A percentile compares a stretch with the other conserved stretches of the same genome.
Conservation (phyloP, 495 filamentous ascomycete genomes). For the Cetradonia linearis region DNA sequence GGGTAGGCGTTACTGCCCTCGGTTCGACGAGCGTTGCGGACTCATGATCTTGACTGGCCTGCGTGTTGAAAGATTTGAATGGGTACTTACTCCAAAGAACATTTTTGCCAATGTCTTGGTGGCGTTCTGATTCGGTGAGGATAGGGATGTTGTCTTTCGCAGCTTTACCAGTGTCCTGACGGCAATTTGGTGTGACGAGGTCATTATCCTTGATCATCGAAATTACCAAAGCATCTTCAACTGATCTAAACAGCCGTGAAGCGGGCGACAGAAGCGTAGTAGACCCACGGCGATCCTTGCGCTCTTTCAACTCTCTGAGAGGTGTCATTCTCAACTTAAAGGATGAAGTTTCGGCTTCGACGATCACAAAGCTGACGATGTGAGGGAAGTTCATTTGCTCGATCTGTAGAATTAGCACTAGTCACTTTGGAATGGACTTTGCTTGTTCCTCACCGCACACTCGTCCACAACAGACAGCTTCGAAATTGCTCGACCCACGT, state of each 20-base stretch:
- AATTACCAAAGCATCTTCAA: conserved; percentile 7
- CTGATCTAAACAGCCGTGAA: conserved; percentile 5
- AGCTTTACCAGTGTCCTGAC: not conserved
- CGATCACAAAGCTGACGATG: conserved; percentile 10
- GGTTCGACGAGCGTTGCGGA: not conserved
- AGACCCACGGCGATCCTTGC: conserved; percentile 4
- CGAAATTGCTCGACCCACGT: conserved; percentile 3
- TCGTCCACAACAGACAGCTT: conserved; percentile 15
- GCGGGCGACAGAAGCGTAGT: conserved; percentile 9
- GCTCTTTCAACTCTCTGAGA: conserved; percentile 12
- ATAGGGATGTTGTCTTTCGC: not conserved
- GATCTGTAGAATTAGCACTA: conserved; percentile 8
- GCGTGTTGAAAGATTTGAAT: not conserved
- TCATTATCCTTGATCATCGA: conserved; percentile 3
- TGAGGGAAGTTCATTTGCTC: conserved; percentile 9
- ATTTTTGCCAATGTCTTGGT: not conserved
- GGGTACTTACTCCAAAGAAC: not conserved
- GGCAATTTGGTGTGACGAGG: not conserved
- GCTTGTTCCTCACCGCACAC: conserved; percentile 7
- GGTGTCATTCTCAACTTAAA: conserved; percentile 11
- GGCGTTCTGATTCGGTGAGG: not conserved
- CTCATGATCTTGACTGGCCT: not conserved
- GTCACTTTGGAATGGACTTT: not conserved
- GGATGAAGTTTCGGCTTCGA: conserved; percentile 7
- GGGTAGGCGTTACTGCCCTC: not conserved